phyloP scores from a whole-genome alignment of 805 yeast species.

The Candida maris region DNA sequence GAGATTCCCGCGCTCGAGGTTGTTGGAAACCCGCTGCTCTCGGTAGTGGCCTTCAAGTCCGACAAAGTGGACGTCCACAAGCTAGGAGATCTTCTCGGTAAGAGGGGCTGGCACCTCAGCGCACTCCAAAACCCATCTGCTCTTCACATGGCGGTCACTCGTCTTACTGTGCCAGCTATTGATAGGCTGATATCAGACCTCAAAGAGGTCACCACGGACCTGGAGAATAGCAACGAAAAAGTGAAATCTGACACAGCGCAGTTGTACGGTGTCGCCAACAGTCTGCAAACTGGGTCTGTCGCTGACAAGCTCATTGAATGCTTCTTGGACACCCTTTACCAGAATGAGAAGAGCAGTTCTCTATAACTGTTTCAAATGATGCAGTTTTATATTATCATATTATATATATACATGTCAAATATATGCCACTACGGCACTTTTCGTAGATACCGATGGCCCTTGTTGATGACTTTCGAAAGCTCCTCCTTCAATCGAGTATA shows the following conservation, averaged over 20 bases:
- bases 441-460: constrained; percentile 17
- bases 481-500: constrained; percentile 34
- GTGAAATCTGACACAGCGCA: constrained; percentile 69
- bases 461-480: constrained; percentile 21
- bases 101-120: constrained; percentile 84
- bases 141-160: constrained; percentile 84
- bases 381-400: constrained; percentile 1
- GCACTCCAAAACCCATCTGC: constrained; percentile 89
- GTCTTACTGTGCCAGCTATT: constrained; percentile 57
- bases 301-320: constrained; percentile 77
- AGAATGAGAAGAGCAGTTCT: constrained; percentile 34
- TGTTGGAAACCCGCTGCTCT: constrained; percentile 80
- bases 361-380: not conserved
- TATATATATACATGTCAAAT: too few species aligned
- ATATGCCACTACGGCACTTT: constrained; percentile 1
- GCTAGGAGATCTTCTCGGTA: constrained; percentile 65
- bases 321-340: constrained; percentile 78
- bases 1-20: constrained; percentile 58
- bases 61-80: constrained; percentile 64
- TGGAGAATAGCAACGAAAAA: constrained; percentile 24
- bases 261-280: constrained; percentile 93
- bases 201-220: constrained; percentile 39
- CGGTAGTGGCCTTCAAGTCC: constrained; percentile 79
- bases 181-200: constrained; percentile 58
- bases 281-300: constrained; percentile 76